A percentile compares a stretch with the other conserved stretches of the same genome.
phyloP scores from a whole-genome alignment of 2,329 filamentous ascomycete species.

The Lachnellula hyalina region DNA sequence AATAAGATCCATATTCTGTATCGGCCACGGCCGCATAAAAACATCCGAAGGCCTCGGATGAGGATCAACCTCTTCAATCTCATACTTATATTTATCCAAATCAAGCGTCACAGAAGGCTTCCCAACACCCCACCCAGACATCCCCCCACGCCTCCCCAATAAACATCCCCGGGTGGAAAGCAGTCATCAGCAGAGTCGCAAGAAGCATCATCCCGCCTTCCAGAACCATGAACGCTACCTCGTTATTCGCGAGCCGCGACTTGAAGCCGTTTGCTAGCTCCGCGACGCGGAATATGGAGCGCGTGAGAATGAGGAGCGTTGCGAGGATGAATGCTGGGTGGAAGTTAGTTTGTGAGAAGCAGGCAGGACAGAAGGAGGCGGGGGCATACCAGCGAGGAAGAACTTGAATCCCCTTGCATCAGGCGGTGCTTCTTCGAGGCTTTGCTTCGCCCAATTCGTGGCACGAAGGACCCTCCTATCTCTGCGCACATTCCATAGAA shows the following conservation, averaged over 20 bases:
- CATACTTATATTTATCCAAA: neutral
- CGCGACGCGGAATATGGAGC: constrained; percentile 52
- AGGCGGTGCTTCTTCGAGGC: neutral
- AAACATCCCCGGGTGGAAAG: constrained; percentile 29
- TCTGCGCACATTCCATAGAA: constrained; percentile 14
- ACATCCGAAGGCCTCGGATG: neutral
- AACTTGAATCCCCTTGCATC: neutral
- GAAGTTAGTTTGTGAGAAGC: neutral
- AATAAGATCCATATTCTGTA: neutral
- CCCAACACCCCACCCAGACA: neutral
- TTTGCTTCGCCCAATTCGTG: constrained; percentile 1
- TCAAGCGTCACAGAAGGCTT: neutral
- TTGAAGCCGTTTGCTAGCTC: constrained; percentile 51
- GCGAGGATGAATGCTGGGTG: constrained; percentile 39
- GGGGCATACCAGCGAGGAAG: neutral
- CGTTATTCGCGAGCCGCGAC: constrained; percentile 42
- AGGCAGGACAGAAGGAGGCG: too few species aligned
- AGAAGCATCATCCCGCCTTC: constrained; percentile 36
- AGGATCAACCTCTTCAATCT: neutral
- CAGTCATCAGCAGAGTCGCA: constrained; percentile 27
- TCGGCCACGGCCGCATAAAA: constrained; percentile 6
- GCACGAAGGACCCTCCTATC: neutral
- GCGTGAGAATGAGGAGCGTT: constrained; percentile 43
- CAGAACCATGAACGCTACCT: constrained; percentile 40
- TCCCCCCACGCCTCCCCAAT: constrained; percentile 8